Conservation (phyloP, 441 rosid species). For the Hura crepitans region DNA sequence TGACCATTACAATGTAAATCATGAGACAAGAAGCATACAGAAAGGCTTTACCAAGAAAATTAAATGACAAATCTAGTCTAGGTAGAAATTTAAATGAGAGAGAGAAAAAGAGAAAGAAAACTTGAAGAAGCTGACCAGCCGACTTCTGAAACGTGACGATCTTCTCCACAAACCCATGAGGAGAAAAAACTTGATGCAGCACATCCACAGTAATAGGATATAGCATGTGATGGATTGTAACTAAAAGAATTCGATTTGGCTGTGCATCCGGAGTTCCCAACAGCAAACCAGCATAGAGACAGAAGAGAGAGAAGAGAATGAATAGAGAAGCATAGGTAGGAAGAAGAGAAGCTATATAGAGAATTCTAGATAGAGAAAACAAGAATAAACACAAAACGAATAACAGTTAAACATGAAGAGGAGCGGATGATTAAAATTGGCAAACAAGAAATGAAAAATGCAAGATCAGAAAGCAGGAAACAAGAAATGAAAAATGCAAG, state of each 20-base stretch:
- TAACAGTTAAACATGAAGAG: slow-evolving; percentile 23
- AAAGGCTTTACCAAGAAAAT: not conserved
- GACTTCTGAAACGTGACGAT: slow-evolving; percentile 99
- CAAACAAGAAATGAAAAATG: slow-evolving; percentile 7
- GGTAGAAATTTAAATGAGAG: slow-evolving; percentile 10
- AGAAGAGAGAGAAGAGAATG: slow-evolving; percentile 52
- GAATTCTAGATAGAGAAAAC: slow-evolving; percentile 25
- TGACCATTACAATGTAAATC: slow-evolving; percentile 6
- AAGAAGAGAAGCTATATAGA: slow-evolving; percentile 33
- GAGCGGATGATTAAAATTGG: not conserved
- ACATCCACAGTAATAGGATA: slow-evolving; percentile 99
- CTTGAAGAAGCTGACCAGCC: slow-evolving; percentile 84
- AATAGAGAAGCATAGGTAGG: slow-evolving; percentile 46
- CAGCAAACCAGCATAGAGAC: slow-evolving; percentile 59
- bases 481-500: slow-evolving; percentile 5
- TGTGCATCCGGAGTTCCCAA: slow-evolving; percentile 62
- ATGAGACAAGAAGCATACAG: slow-evolving; percentile 19
- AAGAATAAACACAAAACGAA: slow-evolving; percentile 26
- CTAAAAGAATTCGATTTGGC: slow-evolving; percentile 98
- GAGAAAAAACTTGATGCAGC: slow-evolving; percentile 96
- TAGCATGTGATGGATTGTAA: slow-evolving; percentile 94
- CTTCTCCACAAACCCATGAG: slow-evolving; percentile 97
- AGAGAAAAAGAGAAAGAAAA: slow-evolving; percentile 27
- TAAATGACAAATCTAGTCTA: slow-evolving; percentile 17
- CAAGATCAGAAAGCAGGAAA: not conserved